Base-by-base conservation (phyloP, 1,284 basidiomycete genomes). In the Trichosporon sp. region DNA sequence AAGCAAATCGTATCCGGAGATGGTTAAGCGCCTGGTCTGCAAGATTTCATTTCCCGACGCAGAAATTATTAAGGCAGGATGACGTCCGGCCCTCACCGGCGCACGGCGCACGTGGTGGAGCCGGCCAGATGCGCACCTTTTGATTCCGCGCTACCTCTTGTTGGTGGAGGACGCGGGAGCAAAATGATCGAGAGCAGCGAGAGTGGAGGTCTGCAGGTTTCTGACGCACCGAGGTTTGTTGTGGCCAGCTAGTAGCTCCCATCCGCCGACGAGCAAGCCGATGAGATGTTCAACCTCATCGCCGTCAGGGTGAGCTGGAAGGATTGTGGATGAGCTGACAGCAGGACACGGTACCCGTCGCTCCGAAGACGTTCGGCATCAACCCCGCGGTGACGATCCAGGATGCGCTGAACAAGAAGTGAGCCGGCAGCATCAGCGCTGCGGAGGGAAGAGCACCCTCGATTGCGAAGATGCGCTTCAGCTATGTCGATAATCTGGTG, bases 391-490 rank as follows among this genome's bases (percentile, higher is more conserved):
- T 76, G 15, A 80, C 80, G 8, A 81, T 84, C 67, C 74, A 76
- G 70, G 80, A 83, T 72, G 73, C 80, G 8, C 70, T 84, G 47
- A 83, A 84, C 70, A 79, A 78, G 65, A 84, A 84, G 81, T 82
- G 35, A 67, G 77, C 38, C 9, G 8, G 6, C n/a, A n/a, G 51
- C 21, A 1, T 23, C 21, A 7, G n/a, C 11, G 25, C n/a, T 15
- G 38, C 6, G 27, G 12, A 18, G 25, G 13, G 38, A n/a, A n/a
- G n/a, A n/a, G n/a, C n/a, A n/a, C n/a, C n/a, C n/a, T n/a, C n/a
- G n/a, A n/a, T n/a, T n/a, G n/a, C n/a, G n/a, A n/a, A n/a, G n/a
- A n/a, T n/a, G n/a, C n/a, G n/a, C n/a, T n/a, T n/a, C n/a, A 27
- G 38, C 38, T 42, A 4, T 12, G 38, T 5, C 9, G 15, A 3